Evolutionary conservation across 1,284 basidiomycete genomes (phyloP).

Genomic region (Inonotus obliquus): DNA sequence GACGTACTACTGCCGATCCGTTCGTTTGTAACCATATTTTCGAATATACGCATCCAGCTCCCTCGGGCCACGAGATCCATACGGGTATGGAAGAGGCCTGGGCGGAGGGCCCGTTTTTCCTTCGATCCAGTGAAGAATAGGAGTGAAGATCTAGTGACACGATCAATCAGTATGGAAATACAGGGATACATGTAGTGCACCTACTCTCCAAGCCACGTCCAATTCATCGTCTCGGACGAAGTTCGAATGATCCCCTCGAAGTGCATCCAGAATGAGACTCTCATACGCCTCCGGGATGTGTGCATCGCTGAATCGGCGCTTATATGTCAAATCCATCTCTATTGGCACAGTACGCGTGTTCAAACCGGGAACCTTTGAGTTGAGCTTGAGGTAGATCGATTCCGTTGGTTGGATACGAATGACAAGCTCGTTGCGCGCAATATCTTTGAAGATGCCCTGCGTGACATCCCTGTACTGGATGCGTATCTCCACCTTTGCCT

Average conservation of each 20-base stretch:
- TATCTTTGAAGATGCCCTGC: constrained; percentile 92
- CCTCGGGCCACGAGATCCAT: constrained; percentile 91
- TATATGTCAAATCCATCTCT: constrained; percentile 97
- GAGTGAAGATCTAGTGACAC: constrained; percentile 78
- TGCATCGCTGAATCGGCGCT: constrained; percentile 83
- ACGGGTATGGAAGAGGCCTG: constrained; percentile 76
- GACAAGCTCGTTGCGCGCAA: constrained; percentile 92
- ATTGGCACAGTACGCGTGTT: constrained; percentile 86
- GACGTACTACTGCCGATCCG: constrained; percentile 69
- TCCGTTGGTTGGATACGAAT: constrained; percentile 94
- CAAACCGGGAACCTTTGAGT: constrained; percentile 89
- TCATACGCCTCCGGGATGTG: constrained; percentile 96
- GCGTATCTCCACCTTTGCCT: constrained; percentile 94
- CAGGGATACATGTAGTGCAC: constrained; percentile 22
- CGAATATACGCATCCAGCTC: constrained; percentile 73
- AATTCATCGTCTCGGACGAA: constrained; percentile 95
- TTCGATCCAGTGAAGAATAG: constrained; percentile 93
- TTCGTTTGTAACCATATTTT: constrained; percentile 77
- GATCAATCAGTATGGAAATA: background rate
- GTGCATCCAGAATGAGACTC: constrained; percentile 83
- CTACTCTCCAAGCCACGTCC: constrained; percentile 91
- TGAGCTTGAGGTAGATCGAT: constrained; percentile 93
- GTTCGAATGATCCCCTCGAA: constrained; percentile 87
- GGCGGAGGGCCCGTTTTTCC: constrained; percentile 60
- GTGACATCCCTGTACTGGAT: constrained; percentile 97